These are phyloP conservation scores for Mediolabrus comicus DNA, from an alignment of 108 stramenopile species.

Conservation along the genomic window DNA sequence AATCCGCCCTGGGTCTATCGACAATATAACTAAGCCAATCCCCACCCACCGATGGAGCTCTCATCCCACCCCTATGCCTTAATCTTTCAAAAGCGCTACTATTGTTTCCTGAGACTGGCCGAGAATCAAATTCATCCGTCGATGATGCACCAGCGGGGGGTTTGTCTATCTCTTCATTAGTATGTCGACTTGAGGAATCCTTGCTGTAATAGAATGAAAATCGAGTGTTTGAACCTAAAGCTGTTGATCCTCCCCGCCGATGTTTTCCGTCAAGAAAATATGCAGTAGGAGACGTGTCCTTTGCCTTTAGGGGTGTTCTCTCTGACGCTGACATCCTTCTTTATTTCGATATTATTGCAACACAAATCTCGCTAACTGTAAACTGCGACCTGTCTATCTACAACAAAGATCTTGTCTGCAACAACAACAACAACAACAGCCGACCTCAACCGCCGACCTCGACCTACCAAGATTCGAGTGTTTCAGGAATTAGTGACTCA, in stretches of 20 bases:
- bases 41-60: constrained; percentile 25
- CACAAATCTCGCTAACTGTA: no score
- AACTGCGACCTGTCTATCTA: no score
- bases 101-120: constrained; percentile 4
- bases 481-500: no score
- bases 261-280: constrained; percentile 25
- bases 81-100: not conserved
- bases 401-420: no score
- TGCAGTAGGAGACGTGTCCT: not conserved
- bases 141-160: constrained; percentile 4
- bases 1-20: not conserved
- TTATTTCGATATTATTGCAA: not conserved
- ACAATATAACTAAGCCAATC: constrained; percentile 25
- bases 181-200: not conserved
- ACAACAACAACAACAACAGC: not conserved
- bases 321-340: not conserved
- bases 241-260: constrained; percentile 7
- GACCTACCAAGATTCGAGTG: no score
- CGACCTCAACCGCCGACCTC: no score
- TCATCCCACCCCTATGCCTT: constrained; percentile 6
- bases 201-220: not conserved
- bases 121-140: constrained; percentile 10
- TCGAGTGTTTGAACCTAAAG: no score
- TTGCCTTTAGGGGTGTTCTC: not conserved
- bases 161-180: constrained; percentile 2